Conservation (phyloP, 352 stramenopile species). For the Phytophthora colocasiae region DNA sequence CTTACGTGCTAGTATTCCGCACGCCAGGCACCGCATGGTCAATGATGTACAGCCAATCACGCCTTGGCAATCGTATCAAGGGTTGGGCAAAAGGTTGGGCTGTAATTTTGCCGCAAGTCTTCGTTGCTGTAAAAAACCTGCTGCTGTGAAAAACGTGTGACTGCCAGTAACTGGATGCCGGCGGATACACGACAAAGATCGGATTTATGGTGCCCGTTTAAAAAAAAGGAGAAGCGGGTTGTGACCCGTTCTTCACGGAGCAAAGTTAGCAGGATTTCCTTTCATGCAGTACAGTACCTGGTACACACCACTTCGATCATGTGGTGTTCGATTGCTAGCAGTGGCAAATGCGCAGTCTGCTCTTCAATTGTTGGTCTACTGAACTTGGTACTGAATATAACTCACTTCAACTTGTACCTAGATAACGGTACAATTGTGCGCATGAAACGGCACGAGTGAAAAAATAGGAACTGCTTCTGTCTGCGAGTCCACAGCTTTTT, state of each 20-base stretch:
- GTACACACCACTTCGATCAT: no score
- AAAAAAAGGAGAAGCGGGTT: not conserved
- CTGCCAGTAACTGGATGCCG: slow-evolving; percentile 8
- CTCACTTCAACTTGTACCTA: slow-evolving; percentile 28
- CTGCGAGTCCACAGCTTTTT: no score
- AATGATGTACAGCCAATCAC: slow-evolving; percentile 25
- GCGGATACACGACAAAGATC: slow-evolving; percentile 18
- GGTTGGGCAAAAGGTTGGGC: slow-evolving; percentile 9
- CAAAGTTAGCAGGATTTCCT: no score
- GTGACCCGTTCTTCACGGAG: no score
- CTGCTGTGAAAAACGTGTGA: slow-evolving; percentile 6
- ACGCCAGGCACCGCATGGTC: slow-evolving; percentile 19
- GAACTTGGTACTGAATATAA: no score
- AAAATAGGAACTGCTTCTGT: no score
- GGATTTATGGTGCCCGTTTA: slow-evolving; percentile 1
- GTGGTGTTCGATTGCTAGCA: no score
- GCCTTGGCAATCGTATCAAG: slow-evolving; percentile 1
- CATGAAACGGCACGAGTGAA: slow-evolving; percentile 28
- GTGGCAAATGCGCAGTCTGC: no score
- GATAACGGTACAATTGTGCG: slow-evolving; percentile 21
- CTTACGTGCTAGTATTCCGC: slow-evolving; percentile 14
- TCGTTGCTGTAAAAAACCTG: not conserved
- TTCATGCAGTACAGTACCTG: no score
- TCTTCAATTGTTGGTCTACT: no score
- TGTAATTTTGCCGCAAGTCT: slow-evolving; percentile 1